Base-by-base conservation (phyloP, 208 protist genomes). In the Zelonia costaricensis region DNA sequence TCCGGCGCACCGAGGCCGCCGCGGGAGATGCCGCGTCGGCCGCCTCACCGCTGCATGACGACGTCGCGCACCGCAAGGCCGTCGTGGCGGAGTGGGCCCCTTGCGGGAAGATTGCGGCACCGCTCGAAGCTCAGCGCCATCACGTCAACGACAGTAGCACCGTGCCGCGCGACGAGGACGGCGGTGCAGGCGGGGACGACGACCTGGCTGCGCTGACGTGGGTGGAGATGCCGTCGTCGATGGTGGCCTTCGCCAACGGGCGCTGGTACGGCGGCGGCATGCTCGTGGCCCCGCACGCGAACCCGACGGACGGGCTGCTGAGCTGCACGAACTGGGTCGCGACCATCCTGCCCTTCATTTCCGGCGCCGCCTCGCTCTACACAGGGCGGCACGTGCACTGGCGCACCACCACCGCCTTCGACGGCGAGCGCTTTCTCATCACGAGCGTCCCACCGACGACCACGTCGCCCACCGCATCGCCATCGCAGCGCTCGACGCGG, bases 211-310 rank as follows among this genome's bases (percentile, higher is more conserved):
- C 33, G 35, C 16, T 73, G 66, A 66, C 44, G 5, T 95, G 88
- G 86, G 78, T 88, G 31, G 69, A 76, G 64, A 52, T 91, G 28
- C 36, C 55, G 0, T 91, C 85, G 0, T 95, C 83, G 0, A 91
- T 82, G 54, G n/a, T 92, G 20, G 82, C 78, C 27, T 92, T 95
- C 67, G 82, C 72, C 6, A 92, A 91, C 61, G 88, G 88, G 2
- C 74, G 84, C 15, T 95, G 82, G 77, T 95, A 81, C 70, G 88
- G 88, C 46, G 88, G 88, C 0, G 88, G 88, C 16, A 72, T 95
- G 69, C 74, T 85, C 61, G 74, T 92, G 25, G 69, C 81, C 0
- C 88, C 88, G 22, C 83, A 91, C 49, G 88, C 76, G 0, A 71
- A 84, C 60, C 88, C 88, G 2, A 91, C 81, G 10, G 88, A 95